phyloP scores from a whole-genome alignment of 768 basidiomycete species.

The Melanogaster broomeanus region DNA sequence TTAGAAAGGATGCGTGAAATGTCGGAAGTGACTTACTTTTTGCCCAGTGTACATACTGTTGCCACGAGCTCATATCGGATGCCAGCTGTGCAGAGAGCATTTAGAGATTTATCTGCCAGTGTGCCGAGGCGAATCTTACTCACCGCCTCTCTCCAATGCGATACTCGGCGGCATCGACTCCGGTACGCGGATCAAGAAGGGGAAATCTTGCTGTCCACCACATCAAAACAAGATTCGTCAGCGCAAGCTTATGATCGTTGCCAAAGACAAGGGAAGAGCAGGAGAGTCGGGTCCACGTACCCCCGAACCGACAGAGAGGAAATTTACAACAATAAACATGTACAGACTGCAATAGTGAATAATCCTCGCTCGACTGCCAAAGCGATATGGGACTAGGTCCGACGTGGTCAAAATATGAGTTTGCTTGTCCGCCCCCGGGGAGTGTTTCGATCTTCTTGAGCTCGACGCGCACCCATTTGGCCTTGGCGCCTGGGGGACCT shows the following conservation, averaged over 20 bases:
- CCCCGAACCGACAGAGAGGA: not conserved
- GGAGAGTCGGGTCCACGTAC: not conserved
- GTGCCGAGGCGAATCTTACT: constrained; percentile 12
- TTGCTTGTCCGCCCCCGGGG: constrained; percentile 66
- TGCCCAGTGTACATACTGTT: constrained; percentile 82
- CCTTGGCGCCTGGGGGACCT: constrained; percentile 74
- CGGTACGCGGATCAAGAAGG: constrained; percentile 89
- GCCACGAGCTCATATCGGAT: constrained; percentile 91
- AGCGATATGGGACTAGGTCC: constrained; percentile 81
- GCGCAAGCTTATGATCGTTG: not conserved
- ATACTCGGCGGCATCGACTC: constrained; percentile 89
- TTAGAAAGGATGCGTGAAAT: constrained; percentile 2
- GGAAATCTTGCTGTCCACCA: constrained; percentile 71
- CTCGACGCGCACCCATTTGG: constrained; percentile 91
- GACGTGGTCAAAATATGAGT: constrained; percentile 78
- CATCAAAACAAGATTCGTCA: constrained; percentile 4
- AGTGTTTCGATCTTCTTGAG: constrained; percentile 87
- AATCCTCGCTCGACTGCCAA: constrained; percentile 82
- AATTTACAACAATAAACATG: constrained; percentile 2
- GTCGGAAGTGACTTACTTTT: constrained; percentile 54
- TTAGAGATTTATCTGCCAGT: not conserved
- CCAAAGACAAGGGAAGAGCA: not conserved
- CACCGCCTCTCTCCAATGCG: constrained; percentile 74
- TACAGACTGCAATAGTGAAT: constrained; percentile 67
- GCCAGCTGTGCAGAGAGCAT: constrained; percentile 54